These are phyloP conservation scores for Hanseniaspora nectarophila DNA, from an alignment of 805 yeast genomes.

Conservation along the genomic window DNA sequence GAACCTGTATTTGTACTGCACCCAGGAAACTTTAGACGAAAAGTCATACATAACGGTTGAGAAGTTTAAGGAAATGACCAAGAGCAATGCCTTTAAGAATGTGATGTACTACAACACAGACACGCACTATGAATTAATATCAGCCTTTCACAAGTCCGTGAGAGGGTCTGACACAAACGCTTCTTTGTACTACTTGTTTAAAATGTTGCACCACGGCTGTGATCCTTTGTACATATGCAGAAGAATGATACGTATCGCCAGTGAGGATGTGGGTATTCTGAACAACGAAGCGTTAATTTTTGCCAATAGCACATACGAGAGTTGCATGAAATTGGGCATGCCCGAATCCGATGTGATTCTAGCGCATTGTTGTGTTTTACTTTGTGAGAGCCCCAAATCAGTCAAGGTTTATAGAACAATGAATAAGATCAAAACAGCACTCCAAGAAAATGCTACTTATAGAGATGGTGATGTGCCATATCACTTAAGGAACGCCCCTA, in stretches of 20 bases:
- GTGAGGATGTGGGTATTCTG: constrained; percentile 82
- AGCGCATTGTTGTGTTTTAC: constrained; percentile 86
- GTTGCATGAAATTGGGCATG: constrained; percentile 80
- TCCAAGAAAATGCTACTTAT: constrained; percentile 44
- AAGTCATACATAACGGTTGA: constrained; percentile 13
- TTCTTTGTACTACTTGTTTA: constrained; percentile 68
- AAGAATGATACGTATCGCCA: constrained; percentile 85
- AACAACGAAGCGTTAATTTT: constrained; percentile 79
- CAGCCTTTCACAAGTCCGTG: constrained; percentile 87
- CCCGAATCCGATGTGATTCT: constrained; percentile 86
- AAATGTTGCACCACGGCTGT: constrained; percentile 90
- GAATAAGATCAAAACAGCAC: constrained; percentile 47
- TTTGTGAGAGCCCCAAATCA: constrained; percentile 76
- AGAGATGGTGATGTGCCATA: constrained; percentile 45
- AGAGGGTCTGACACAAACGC: constrained; percentile 89
- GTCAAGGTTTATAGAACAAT: constrained; percentile 78
- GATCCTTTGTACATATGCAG: constrained; percentile 82
- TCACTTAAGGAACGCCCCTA: constrained; percentile 92
- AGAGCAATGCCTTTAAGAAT: constrained; percentile 32
- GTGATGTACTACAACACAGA: constrained; percentile 79
- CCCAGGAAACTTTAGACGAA: constrained; percentile 22
- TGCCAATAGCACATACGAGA: constrained; percentile 73
- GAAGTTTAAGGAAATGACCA: constrained; percentile 32
- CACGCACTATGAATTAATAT: constrained; percentile 84
- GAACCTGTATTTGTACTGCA: constrained; percentile 46